phyloP scores from a whole-genome alignment of 441 rosid species.

The Erodium moschatum region DNA sequence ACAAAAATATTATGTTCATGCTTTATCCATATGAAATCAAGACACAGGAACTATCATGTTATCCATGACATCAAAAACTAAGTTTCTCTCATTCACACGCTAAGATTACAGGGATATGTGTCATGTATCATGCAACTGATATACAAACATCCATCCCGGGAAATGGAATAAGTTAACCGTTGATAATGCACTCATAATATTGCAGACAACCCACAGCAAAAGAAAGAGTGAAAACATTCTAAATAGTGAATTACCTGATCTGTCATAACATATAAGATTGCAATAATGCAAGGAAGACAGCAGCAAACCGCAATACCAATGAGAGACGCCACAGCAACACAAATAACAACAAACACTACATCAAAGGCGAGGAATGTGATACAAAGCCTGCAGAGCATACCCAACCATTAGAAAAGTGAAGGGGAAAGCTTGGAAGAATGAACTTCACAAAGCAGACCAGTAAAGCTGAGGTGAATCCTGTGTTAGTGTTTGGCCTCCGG shows the following conservation, averaged over 20 bases:
- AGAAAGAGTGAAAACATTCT: neutral
- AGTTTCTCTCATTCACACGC: too few species aligned
- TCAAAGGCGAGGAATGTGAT: constrained; percentile 59
- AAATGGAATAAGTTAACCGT: neutral
- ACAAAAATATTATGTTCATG: too few species aligned
- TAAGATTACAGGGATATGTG: neutral
- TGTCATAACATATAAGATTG: constrained; percentile 46
- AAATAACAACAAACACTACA: constrained; percentile 50
- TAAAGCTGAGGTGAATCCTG: constrained; percentile 43
- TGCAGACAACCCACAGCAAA: neutral
- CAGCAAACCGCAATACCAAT: constrained; percentile 63
- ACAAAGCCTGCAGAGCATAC: constrained; percentile 46
- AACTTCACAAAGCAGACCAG: constrained; percentile 29
- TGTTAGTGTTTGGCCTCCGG: constrained; percentile 30
- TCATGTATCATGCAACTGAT: neutral
- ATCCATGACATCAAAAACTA: too few species aligned
- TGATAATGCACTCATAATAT: neutral
- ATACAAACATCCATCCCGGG: neutral
- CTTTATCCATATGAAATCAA: too few species aligned
- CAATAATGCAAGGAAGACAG: constrained; percentile 66
- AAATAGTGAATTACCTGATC: constrained; percentile 38
- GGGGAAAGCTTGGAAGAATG: neutral
- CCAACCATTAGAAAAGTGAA: neutral
- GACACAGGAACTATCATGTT: too few species aligned
- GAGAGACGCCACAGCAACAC: constrained; percentile 48